Conservation (phyloP, 306 rosid genomes). For the Urtica urens region DNA sequence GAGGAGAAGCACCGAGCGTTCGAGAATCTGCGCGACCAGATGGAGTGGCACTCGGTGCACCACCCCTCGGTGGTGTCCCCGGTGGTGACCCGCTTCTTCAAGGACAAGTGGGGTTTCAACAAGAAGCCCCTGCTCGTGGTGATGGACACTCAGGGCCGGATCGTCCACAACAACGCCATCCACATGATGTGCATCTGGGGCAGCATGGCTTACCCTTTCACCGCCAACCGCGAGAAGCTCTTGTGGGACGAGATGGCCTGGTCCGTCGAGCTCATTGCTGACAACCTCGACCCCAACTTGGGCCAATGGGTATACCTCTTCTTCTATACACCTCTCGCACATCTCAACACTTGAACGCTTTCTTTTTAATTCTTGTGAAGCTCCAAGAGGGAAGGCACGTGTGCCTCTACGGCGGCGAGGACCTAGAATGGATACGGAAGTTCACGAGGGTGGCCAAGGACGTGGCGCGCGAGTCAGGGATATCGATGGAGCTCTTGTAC, state of each 20-base stretch:
- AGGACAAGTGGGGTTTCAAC: conserved; percentile 35
- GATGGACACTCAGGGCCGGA: conserved; percentile 46
- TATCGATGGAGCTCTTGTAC: conserved; percentile 42
- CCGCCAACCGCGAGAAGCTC: conserved; percentile 30
- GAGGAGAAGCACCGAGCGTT: conserved; percentile 12
- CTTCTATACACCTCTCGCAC: not conserved
- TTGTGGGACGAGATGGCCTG: conserved; percentile 46
- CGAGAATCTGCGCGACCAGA: conserved; percentile 18
- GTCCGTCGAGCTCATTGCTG: conserved; percentile 41
- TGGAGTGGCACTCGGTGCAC: conserved; percentile 42
- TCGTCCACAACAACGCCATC: conserved; percentile 44
- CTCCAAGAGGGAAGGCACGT: conserved; percentile 31
- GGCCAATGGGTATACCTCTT: conserved; percentile 32
- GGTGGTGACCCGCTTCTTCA: conserved; percentile 35
- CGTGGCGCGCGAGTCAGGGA: conserved; percentile 18
- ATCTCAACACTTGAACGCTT: not conserved
- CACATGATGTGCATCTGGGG: conserved; percentile 78
- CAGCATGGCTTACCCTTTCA: conserved; percentile 52
- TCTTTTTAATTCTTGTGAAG: conserved; percentile 14
- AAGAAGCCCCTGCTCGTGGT: conserved; percentile 43
- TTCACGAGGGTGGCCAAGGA: conserved; percentile 23
- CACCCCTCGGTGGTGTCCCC: conserved; percentile 31
- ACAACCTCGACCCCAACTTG: conserved; percentile 25
- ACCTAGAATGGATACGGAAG: conserved; percentile 42
- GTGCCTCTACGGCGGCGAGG: conserved; percentile 62